phyloP scores from a whole-genome alignment of 257 asterid species.

The Solanum pinnatisectum region DNA sequence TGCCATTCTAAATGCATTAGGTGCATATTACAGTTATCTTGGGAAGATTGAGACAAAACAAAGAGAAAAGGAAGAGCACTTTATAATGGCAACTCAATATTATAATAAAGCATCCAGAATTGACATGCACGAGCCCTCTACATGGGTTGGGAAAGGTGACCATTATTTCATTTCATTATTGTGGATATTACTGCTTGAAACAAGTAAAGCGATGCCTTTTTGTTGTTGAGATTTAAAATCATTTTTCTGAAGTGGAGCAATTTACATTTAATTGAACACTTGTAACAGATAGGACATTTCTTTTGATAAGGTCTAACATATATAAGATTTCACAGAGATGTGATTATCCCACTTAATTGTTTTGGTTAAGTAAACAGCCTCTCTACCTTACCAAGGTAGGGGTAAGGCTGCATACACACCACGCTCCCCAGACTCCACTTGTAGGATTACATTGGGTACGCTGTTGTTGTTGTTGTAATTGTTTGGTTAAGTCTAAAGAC shows the following conservation, averaged over 20 bases:
- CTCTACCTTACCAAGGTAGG: not conserved
- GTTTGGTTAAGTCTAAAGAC: not conserved
- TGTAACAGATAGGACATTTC: not conserved
- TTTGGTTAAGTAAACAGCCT: not conserved
- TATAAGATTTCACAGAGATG: not conserved
- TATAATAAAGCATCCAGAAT: slow-evolving; percentile 97
- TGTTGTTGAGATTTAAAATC: not conserved
- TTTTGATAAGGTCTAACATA: not conserved
- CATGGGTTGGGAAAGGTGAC: slow-evolving; percentile 98
- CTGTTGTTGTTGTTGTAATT: not conserved
- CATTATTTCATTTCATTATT: not conserved
- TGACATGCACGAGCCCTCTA: slow-evolving; percentile 97
- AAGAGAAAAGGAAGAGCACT: slow-evolving; percentile 93
- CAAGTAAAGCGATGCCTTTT: not conserved
- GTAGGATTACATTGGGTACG: not conserved
- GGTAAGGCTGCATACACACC: not conserved
- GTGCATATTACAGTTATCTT: slow-evolving; percentile 91
- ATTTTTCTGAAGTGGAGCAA: not conserved
- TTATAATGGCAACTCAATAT: slow-evolving; percentile 84
- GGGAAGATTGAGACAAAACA: slow-evolving; percentile 81
- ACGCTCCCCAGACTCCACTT: not conserved
- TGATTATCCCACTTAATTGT: not conserved
- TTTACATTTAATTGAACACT: not conserved
- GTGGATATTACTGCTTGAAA: not conserved
- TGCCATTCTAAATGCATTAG: slow-evolving; percentile 91